Base-by-base conservation (phyloP, 768 basidiomycete genomes). In the Auricularia cornea region DNA sequence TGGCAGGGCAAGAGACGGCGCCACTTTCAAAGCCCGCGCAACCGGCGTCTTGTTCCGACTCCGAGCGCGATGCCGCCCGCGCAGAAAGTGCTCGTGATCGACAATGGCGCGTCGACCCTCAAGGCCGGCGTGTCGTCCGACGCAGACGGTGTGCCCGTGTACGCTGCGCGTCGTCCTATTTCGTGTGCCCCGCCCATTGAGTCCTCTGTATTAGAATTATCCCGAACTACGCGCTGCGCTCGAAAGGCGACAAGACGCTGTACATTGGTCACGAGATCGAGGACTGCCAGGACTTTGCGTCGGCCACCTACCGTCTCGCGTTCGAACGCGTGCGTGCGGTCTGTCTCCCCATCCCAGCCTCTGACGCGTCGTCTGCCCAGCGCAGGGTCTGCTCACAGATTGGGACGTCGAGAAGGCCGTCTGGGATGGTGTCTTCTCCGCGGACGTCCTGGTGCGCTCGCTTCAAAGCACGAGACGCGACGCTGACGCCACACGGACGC, bases 401-500 rank as follows among this genome's bases (percentile, higher is more conserved):
- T 98, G 95, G 95, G 94, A 97, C 66, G 89, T 89, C 2, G 86
- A 98, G 74, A 96, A 96, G 73, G 88, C 89, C 20, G 81, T 98
- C 4, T 98, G 94, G 94, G 95, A 98, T 67, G 86, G 89, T 12
- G 70, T 96, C 28, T 93, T 97, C 74, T 89, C 89, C 26, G 80
- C 82, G 51, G 81, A 88, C 63, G 83, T 81, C 57, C 26, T 57
- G 54, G 54, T 57, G 44, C 44, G 44, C 23, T 48, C 23, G 5
- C 78, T 92, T 62, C 83, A 65, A 91, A 90, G 72, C 71, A 79
- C 38, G 59, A 48, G 18, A 28, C n/a, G 65, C 60, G 30, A 30
- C 51, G n/a, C 20, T 68, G n/a, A 26, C n/a, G 26, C 54, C 62
- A 26, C 16, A 38, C n/a, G n/a, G n/a, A n/a, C 35, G 16, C 44